These are phyloP conservation scores for Hamigera avellanea DNA, from an alignment of 495 filamentous ascomycete genomes.

Conservation along the genomic window DNA sequence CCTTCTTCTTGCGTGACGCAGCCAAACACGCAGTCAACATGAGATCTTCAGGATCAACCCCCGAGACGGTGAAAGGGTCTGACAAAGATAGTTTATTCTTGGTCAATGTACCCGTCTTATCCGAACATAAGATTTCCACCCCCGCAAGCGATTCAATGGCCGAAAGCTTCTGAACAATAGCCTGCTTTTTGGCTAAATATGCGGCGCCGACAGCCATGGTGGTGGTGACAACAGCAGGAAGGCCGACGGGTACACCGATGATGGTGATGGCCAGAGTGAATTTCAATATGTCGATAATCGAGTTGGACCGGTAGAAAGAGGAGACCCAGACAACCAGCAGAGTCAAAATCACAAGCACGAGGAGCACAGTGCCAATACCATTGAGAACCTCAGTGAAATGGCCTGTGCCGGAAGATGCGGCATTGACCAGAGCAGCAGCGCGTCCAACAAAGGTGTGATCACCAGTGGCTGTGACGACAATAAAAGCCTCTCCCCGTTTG, in stretches of 20 bases:
- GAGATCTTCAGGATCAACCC: constrained; percentile 70
- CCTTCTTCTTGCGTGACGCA: constrained; percentile 87
- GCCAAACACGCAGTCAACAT: constrained; percentile 88
- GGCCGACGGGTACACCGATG: constrained; percentile 89
- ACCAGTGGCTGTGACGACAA: constrained; percentile 72
- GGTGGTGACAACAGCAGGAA: constrained; percentile 88
- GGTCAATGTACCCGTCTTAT: constrained; percentile 81
- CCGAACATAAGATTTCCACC: constrained; percentile 90
- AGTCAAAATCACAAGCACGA: constrained; percentile 70
- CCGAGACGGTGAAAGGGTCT: constrained; percentile 72
- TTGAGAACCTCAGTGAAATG: constrained; percentile 87
- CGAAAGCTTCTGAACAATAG: constrained; percentile 87
- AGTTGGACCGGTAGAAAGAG: constrained; percentile 75
- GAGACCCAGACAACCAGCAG: constrained; percentile 75
- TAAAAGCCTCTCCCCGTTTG: constrained; percentile 78
- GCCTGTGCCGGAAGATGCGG: constrained; percentile 57
- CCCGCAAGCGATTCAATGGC: constrained; percentile 91
- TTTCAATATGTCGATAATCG: constrained; percentile 62
- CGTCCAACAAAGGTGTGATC: constrained; percentile 84
- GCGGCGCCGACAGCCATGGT: constrained; percentile 94
- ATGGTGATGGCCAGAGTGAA: constrained; percentile 81
- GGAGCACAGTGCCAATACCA: constrained; percentile 61
- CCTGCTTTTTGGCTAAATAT: constrained; percentile 81
- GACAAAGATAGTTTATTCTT: constrained; percentile 84
- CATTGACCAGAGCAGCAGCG: constrained; percentile 72